Evolutionary conservation across 2,329 filamentous ascomycete species (phyloP).

Genomic region (Cladosporium sp.): DNA sequence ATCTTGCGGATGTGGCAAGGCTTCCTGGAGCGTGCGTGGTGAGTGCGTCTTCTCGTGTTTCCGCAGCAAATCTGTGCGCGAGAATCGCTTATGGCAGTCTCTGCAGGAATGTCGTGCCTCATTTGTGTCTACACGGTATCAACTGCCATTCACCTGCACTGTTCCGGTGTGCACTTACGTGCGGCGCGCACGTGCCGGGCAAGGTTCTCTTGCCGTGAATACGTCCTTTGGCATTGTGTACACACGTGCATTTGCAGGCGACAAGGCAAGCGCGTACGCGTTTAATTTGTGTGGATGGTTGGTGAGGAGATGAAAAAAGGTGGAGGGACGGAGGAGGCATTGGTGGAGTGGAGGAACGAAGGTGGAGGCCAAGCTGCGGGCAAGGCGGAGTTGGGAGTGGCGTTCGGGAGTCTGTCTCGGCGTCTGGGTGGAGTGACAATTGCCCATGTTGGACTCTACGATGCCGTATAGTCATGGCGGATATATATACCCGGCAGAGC

Average conservation of each 20-base stretch:
- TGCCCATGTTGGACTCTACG: neutral
- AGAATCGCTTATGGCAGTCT: neutral
- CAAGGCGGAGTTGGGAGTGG: neutral
- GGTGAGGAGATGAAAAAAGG: neutral
- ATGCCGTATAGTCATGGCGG: neutral
- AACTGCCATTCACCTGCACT: neutral
- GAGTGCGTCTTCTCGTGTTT: slow-evolving; percentile 1
- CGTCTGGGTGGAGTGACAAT: neutral
- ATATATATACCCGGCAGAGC: neutral
- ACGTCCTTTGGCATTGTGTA: slow-evolving; percentile 5
- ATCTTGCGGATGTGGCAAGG: neutral
- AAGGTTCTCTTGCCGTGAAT: slow-evolving; percentile 1
- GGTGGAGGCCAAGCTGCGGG: neutral
- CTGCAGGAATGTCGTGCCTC: neutral
- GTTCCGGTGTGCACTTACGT: neutral
- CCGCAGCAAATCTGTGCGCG: neutral
- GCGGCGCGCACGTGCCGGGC: neutral
- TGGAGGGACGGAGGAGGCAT: neutral
- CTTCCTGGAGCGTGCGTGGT: neutral
- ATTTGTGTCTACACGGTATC: slow-evolving; percentile 1
- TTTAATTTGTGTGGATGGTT: neutral
- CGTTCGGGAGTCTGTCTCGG: neutral
- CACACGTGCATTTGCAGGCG: neutral
- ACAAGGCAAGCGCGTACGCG: neutral
- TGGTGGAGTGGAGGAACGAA: too few relatives aligned